Evolutionary conservation across 2,329 filamentous ascomycete species (phyloP).

Genomic region (Phaeosphaeria sp.): DNA sequence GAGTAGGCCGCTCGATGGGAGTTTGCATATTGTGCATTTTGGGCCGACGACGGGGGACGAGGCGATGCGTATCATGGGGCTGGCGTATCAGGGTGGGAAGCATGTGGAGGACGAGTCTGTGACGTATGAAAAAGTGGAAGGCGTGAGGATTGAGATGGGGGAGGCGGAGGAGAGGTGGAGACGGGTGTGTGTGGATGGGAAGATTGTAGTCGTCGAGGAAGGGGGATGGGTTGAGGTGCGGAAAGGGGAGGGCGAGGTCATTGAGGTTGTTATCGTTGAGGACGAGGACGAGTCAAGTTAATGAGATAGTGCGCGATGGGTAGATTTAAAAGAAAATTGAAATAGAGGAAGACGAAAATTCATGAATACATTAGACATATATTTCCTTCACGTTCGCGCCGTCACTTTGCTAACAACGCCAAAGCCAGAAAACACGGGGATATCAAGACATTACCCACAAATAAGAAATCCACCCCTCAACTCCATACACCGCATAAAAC

Average conservation of each 20-base stretch:
- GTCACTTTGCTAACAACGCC: background rate
- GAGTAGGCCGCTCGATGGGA: constrained; percentile 72
- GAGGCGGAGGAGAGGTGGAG: constrained; percentile 79
- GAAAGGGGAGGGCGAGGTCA: constrained; percentile 48
- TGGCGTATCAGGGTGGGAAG: constrained; percentile 63
- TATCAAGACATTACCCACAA: background rate
- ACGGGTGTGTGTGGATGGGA: constrained; percentile 89
- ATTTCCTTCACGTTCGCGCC: too few relatives aligned
- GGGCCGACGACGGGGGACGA: constrained; percentile 68
- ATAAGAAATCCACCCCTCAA: background rate
- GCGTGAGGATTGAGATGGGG: constrained; percentile 68
- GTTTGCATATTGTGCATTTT: constrained; percentile 76
- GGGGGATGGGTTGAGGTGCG: constrained; percentile 74
- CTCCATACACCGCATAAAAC: background rate
- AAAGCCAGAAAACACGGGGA: background rate
- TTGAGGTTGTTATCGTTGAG: constrained; percentile 42
- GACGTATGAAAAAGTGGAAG: constrained; percentile 73
- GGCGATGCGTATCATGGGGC: constrained; percentile 78
- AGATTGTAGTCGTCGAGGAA: constrained; percentile 75
- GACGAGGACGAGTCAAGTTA: too few relatives aligned
- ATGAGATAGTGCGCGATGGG: too few relatives aligned
- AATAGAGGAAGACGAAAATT: too few relatives aligned
- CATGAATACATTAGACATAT: too few relatives aligned
- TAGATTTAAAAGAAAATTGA: too few relatives aligned
- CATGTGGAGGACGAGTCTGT: constrained; percentile 64